A percentile compares a stretch with the other conserved stretches of the same genome.
Conservation (phyloP, 208 protist species). For the Acanthamoeba lenticulata region DNA sequence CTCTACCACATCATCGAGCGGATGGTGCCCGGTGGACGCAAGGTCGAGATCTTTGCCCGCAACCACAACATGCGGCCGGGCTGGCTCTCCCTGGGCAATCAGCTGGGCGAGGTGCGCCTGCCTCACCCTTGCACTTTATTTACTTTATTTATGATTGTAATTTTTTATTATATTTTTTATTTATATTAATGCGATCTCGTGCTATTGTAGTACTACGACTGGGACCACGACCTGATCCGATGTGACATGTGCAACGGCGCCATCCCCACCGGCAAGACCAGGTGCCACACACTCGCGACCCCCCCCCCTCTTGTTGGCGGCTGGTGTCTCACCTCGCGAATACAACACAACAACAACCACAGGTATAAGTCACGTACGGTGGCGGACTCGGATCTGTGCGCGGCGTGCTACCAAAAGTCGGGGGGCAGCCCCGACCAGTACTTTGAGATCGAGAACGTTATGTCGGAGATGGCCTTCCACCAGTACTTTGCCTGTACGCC, state of each 20-base stretch:
- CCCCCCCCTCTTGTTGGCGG: too few species aligned
- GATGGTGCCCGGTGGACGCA: slow-evolving; percentile 74
- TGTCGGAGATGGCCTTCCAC: slow-evolving; percentile 74
- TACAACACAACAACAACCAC: too few species aligned
- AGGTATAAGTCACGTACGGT: slow-evolving; percentile 62
- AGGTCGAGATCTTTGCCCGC: slow-evolving; percentile 81
- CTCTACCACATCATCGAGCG: slow-evolving; percentile 80
- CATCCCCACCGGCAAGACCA: slow-evolving; percentile 54
- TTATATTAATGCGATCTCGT: background rate
- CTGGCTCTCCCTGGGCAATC: slow-evolving; percentile 81
- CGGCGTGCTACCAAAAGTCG: slow-evolving; percentile 45
- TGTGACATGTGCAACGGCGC: slow-evolving; percentile 57
- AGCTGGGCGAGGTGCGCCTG: slow-evolving; percentile 69
- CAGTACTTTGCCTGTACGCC: slow-evolving; percentile 74
- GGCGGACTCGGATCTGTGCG: slow-evolving; percentile 37
- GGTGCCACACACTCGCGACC: too few species aligned
- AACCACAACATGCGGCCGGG: slow-evolving; percentile 77
- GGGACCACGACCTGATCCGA: slow-evolving; percentile 18
- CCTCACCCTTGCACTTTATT: too few species aligned
- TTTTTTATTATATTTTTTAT: too few species aligned
- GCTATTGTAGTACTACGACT: slow-evolving; percentile 51
- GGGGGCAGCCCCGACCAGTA: slow-evolving; percentile 45
- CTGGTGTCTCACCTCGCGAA: too few species aligned
- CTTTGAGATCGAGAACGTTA: slow-evolving; percentile 69
- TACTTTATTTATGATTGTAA: too few species aligned